Conservation (phyloP, 352 stramenopile genomes). For the Globisporangium cystogenes region DNA sequence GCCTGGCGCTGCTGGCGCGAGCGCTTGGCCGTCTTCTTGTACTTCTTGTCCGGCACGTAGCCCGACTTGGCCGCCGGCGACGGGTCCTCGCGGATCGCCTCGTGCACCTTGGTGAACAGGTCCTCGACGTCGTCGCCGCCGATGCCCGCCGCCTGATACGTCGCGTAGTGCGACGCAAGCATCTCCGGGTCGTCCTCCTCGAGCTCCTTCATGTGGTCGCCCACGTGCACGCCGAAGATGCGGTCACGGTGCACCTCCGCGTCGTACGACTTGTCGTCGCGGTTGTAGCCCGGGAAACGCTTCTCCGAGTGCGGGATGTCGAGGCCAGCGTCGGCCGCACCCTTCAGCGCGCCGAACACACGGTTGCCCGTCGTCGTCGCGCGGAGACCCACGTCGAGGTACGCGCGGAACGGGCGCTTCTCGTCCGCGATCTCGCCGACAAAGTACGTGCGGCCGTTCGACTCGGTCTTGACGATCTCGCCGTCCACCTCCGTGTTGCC, state of each 20-base stretch:
- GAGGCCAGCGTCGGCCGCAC: slow-evolving; percentile 96
- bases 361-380: slow-evolving; percentile 97
- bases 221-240: slow-evolving; percentile 98
- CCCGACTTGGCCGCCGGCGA: slow-evolving; percentile 90
- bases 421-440: slow-evolving; percentile 98
- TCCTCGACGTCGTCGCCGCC: slow-evolving; percentile 91
- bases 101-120: slow-evolving; percentile 93
- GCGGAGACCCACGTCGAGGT: slow-evolving; percentile 97
- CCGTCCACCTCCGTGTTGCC: slow-evolving; percentile 96
- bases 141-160: slow-evolving; percentile 93
- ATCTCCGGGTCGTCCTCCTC: slow-evolving; percentile 99
- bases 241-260: slow-evolving; percentile 96
- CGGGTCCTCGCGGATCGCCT: slow-evolving; percentile 97
- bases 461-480: slow-evolving; percentile 93
- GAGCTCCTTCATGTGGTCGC: slow-evolving; percentile 99
- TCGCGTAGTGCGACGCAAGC: slow-evolving; percentile 96
- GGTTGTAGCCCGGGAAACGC: slow-evolving; percentile 99
- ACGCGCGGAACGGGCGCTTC: slow-evolving; percentile 96
- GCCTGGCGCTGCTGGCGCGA: slow-evolving; percentile 94
- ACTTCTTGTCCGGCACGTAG: slow-evolving; percentile 91
- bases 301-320: slow-evolving; percentile 99
- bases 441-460: slow-evolving; percentile 97
- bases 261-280: slow-evolving; percentile 98
- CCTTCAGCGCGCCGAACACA: slow-evolving; percentile 99
- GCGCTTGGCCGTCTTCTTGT: slow-evolving; percentile 92